A percentile compares a stretch with the other conserved stretches of the same genome.
Evolutionary conservation across 495 filamentous ascomycete genomes (phyloP).

Genomic region (Hypoxylon perforatum): DNA sequence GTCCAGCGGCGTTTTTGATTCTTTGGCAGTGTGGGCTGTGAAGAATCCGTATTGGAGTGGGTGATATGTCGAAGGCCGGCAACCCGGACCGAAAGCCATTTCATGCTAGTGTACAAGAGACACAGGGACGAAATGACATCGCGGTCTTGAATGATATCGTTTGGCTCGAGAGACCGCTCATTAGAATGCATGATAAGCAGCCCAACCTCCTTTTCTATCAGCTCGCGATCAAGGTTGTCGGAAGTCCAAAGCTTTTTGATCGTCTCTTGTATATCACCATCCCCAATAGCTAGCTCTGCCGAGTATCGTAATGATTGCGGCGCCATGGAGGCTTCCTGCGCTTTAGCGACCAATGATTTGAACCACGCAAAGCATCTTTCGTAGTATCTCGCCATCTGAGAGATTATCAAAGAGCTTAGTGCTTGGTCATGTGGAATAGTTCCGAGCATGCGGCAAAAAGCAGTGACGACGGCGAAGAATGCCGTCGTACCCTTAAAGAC

Average conservation of each 20-base stretch:
- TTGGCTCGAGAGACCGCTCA: slow-evolving; percentile 70
- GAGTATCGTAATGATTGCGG: slow-evolving; percentile 71
- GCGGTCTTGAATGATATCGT: slow-evolving; percentile 88
- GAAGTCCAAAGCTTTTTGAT: slow-evolving; percentile 71
- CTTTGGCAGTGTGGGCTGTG: slow-evolving; percentile 57
- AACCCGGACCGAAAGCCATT: slow-evolving; percentile 91
- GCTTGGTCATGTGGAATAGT: slow-evolving; percentile 96
- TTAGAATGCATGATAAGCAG: slow-evolving; percentile 73
- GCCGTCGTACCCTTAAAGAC: slow-evolving; percentile 93
- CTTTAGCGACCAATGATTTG: slow-evolving; percentile 72
- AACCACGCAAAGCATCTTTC: slow-evolving; percentile 93
- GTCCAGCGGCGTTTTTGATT: slow-evolving; percentile 81
- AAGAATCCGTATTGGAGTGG: slow-evolving; percentile 63
- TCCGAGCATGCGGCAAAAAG: slow-evolving; percentile 94
- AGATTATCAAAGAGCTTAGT: slow-evolving; percentile 90
- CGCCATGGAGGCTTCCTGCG: slow-evolving; percentile 55
- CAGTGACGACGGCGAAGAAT: slow-evolving; percentile 86
- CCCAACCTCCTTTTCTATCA: slow-evolving; percentile 72
- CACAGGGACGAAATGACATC: slow-evolving; percentile 86
- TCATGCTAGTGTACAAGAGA: slow-evolving; percentile 94
- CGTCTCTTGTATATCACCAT: slow-evolving; percentile 73
- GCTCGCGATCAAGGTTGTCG: slow-evolving; percentile 52
- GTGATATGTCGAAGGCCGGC: slow-evolving; percentile 79
- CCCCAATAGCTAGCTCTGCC: slow-evolving; percentile 72
- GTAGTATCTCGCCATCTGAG: slow-evolving; percentile 88